Evolutionary conservation across 2,329 filamentous ascomycete genomes (phyloP).

Genomic region (Hysterium pulicare): DNA sequence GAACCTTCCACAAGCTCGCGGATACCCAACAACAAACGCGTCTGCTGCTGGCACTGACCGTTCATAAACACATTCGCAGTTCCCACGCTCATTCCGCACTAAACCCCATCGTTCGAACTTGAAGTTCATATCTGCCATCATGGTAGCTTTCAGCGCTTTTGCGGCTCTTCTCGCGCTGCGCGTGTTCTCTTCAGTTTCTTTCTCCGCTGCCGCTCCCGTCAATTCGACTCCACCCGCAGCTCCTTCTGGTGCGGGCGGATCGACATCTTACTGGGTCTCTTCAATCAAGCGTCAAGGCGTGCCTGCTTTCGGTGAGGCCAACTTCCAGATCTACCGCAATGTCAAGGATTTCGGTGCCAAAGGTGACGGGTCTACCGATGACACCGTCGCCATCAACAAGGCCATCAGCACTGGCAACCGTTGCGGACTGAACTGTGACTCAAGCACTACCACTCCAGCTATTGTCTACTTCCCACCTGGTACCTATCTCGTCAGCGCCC

Average conservation of each 20-base stretch:
- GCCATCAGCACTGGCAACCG: constrained; percentile 75
- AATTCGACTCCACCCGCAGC: constrained; percentile 15
- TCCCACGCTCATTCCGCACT: constrained; percentile 12
- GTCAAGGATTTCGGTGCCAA: constrained; percentile 43
- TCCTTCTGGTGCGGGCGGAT: constrained; percentile 26
- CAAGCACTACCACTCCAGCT: constrained; percentile 76
- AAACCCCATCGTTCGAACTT: constrained; percentile 10
- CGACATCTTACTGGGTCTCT: constrained; percentile 64
- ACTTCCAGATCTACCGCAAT: constrained; percentile 61
- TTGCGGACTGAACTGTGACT: constrained; percentile 79
- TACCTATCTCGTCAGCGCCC: constrained; percentile 75
- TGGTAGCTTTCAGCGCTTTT: constrained; percentile 36
- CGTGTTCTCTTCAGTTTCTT: constrained; percentile 22
- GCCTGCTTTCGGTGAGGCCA: constrained; percentile 58
- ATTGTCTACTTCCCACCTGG: constrained; percentile 90
- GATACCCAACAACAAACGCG: constrained; percentile 3
- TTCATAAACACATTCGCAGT: constrained; percentile 12
- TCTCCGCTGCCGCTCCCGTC: constrained; percentile 18
- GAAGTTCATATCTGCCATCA: constrained; percentile 26
- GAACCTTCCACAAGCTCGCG: neutral
- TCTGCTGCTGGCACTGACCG: constrained; percentile 16
- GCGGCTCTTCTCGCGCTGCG: constrained; percentile 37
- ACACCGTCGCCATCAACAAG: constrained; percentile 82
- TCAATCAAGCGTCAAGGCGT: constrained; percentile 66
- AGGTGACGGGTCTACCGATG: constrained; percentile 69